These are phyloP conservation scores for Gnomoniopsis sp. DNA, from an alignment of 2,329 filamentous ascomycete species.

Conservation along the genomic window DNA sequence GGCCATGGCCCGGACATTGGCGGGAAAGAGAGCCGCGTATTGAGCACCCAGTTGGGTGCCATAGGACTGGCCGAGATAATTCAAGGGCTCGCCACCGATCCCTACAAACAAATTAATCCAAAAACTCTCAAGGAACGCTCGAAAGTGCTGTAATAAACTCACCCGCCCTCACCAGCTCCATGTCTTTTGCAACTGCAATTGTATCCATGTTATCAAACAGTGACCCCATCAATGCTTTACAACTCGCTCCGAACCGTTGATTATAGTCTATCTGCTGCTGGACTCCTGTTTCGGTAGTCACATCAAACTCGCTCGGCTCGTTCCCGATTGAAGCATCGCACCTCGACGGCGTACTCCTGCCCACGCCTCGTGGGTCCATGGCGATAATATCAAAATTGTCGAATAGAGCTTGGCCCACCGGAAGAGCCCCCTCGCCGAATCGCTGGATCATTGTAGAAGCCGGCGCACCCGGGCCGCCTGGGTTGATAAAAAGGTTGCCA, in stretches of 20 bases:
- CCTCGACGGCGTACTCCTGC: constrained; percentile 34
- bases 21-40: constrained; percentile 42
- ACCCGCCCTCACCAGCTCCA: constrained; percentile 25
- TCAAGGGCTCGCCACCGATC: constrained; percentile 33
- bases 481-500: constrained; percentile 39
- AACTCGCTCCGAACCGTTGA: constrained; percentile 35
- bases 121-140: not conserved
- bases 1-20: constrained; percentile 36
- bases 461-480: constrained; percentile 36
- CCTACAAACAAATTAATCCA: constrained; percentile 25
- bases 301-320: constrained; percentile 32
- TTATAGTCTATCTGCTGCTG: constrained; percentile 35
- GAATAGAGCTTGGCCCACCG: constrained; percentile 7
- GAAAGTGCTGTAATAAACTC: not conserved
- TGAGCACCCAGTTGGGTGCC: constrained; percentile 39
- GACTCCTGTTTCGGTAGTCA: constrained; percentile 34
- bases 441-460: constrained; percentile 25
- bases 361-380: constrained; percentile 40
- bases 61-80: constrained; percentile 41
- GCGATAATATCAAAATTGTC: constrained; percentile 40
- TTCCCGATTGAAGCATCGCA: constrained; percentile 36
- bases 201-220: constrained; percentile 41
- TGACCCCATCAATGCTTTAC: constrained; percentile 34
- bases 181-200: constrained; percentile 30
- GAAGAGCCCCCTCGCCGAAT: not conserved